phyloP scores from a whole-genome alignment of 495 filamentous ascomycete genomes.

The Hypoxylon trugodes region DNA sequence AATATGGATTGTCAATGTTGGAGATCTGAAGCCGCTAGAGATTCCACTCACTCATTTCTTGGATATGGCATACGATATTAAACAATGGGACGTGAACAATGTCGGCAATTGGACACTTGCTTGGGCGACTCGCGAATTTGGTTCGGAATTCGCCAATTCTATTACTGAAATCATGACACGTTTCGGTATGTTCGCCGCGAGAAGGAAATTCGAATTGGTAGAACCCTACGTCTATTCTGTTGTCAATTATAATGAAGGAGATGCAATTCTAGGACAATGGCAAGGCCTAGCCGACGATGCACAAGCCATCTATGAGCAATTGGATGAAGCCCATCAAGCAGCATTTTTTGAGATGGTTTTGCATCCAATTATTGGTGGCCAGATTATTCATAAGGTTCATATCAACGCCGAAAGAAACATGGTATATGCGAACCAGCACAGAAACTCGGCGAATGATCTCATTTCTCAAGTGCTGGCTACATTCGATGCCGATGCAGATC shows the following conservation, averaged over 20 bases:
- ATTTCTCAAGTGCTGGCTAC: constrained; percentile 65
- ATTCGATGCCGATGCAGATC: constrained; percentile 68
- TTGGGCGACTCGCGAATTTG: constrained; percentile 71
- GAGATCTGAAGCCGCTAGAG: constrained; percentile 75
- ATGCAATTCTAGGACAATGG: constrained; percentile 71
- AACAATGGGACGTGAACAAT: constrained; percentile 62
- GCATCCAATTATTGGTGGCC: constrained; percentile 70
- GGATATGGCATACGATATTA: constrained; percentile 71
- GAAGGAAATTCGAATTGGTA: constrained; percentile 75
- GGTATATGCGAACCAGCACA: constrained; percentile 68
- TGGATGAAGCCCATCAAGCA: constrained; percentile 57
- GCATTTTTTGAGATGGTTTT: constrained; percentile 76
- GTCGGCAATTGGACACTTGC: constrained; percentile 62
- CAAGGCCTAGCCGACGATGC: constrained; percentile 60
- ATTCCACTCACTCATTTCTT: constrained; percentile 73
- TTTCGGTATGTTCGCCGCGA: constrained; percentile 68
- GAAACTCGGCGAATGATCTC: constrained; percentile 70
- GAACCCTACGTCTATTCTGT: constrained; percentile 69
- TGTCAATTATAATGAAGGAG: constrained; percentile 77
- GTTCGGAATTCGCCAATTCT: constrained; percentile 53
- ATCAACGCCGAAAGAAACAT: constrained; percentile 68
- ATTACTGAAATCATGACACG: constrained; percentile 65
- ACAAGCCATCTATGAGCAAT: constrained; percentile 62
- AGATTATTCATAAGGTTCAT: constrained; percentile 68
- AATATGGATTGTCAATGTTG: constrained; percentile 82